Evolutionary conservation across 106 monocot genomes (phyloP).

Genomic region (Chionographis japonica): DNA sequence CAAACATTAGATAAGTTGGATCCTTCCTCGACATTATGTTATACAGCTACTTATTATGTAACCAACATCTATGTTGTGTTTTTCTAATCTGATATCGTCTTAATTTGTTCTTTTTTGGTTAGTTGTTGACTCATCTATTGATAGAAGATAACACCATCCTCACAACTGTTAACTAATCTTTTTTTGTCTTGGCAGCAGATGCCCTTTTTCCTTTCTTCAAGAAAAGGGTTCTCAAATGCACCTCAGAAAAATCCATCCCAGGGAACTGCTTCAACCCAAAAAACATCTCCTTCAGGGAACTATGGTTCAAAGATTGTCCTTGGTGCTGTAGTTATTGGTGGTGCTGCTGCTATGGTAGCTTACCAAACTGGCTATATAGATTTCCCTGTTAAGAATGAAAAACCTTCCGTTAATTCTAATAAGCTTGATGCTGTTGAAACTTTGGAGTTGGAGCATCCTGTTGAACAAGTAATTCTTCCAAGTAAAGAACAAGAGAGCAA

Average conservation of each 20-base stretch:
- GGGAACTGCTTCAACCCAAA: conserved; percentile 22
- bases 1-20: too few relatives aligned
- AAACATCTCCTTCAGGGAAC: conserved; percentile 25
- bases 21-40: too few relatives aligned
- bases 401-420: conserved; percentile 12
- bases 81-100: too few relatives aligned
- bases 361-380: conserved; percentile 48
- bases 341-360: conserved; percentile 38
- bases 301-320: conserved; percentile 32
- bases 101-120: too few relatives aligned
- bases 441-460: conserved; percentile 16
- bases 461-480: conserved; percentile 13
- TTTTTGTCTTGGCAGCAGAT: conserved; percentile 23
- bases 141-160: too few relatives aligned
- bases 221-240: conserved; percentile 38
- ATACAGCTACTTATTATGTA: too few relatives aligned
- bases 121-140: too few relatives aligned
- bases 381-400: conserved; percentile 22
- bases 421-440: not conserved
- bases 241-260: conserved; percentile 20
- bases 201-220: conserved; percentile 38
- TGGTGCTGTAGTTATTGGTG: conserved; percentile 47
- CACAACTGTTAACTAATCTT: not conserved
- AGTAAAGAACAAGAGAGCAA: conserved; percentile 13
- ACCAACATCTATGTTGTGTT: too few relatives aligned